Base-by-base conservation (phyloP, 768 basidiomycete species). In the Pleurotus djamor region DNA sequence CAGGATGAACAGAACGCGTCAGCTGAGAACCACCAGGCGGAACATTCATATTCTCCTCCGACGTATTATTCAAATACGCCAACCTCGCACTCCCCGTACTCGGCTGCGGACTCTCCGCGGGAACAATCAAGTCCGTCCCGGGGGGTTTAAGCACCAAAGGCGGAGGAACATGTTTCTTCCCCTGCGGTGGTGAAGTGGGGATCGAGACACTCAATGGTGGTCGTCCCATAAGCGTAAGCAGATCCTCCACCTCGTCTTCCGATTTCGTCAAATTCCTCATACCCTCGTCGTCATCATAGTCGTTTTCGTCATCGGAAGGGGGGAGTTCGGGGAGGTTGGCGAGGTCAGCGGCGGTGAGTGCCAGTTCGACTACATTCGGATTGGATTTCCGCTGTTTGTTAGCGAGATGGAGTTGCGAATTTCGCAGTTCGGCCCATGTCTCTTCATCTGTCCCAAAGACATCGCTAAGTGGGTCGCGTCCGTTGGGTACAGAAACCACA, bases 361-460 rank as follows among this genome's bases (percentile, higher is more conserved):
- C 80, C 7, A 87, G 75, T 21, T 83, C 69, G 43, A 84, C 79
- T 43, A 84, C 69, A 61, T 85, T 78, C 1, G 81, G 79, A 65
- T 83, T 76, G 36, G 63, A 32, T 7, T 67, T 47, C 9, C 45
- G 59, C 48, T 61, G 60, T 64, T 70, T 65, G 60, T 28, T 28
- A 28, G 21, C 21, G 21, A 28, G 21, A 28, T 70, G 63, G 65
- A 65, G 70, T 33, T 66, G 68, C 59, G 78, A 67, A 43, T 74
- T 66, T 54, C 68, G 83, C 51, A 88, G 75, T 52, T 83, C 82
- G 59, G 76, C 74, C 86, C 87, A 87, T 0, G 82, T 79, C 62
- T 87, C 82, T 61, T 76, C 82, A 67, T 88, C 87, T n/a, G 79
- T 78, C 48, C 87, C 85, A 71, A 88, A 88, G 5, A 88, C 78